Evolutionary conservation across 768 basidiomycete genomes (phyloP).

Genomic region (Leucogyrophana mollusca): DNA sequence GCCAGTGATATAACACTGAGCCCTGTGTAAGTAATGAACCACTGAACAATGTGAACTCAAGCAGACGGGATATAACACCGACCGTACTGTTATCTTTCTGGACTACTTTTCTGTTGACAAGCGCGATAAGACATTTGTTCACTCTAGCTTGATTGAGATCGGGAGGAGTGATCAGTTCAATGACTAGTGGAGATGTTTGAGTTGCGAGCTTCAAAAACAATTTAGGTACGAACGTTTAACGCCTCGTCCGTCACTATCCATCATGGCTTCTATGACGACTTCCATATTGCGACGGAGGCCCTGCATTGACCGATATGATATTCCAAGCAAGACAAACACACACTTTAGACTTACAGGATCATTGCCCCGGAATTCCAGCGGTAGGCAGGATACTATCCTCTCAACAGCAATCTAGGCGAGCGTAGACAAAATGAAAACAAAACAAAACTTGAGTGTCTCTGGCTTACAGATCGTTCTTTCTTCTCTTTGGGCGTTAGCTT

Average conservation of each 20-base stretch:
- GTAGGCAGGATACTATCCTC: conserved; percentile 70
- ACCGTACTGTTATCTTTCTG: conserved; percentile 70
- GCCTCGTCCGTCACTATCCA: conserved; percentile 60
- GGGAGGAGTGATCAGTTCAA: conserved; percentile 73
- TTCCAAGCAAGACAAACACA: not conserved
- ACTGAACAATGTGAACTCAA: not conserved
- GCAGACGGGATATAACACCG: conserved; percentile 19
- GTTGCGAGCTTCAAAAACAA: not conserved
- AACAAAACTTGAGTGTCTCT: too few species aligned
- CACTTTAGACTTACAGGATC: conserved; percentile 62
- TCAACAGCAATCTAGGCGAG: conserved; percentile 55
- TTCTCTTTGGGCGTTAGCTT: conserved; percentile 79
- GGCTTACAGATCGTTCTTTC: conserved; percentile 73
- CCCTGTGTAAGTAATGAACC: conserved; percentile 49
- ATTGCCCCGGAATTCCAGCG: conserved; percentile 87
- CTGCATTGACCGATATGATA: conserved; percentile 37
- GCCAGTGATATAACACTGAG: conserved; percentile 68
- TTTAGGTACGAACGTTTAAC: conserved; percentile 58
- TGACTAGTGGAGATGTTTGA: conserved; percentile 52
- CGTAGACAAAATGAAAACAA: too few species aligned
- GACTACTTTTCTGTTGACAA: conserved; percentile 85
- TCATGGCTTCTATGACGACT: conserved; percentile 71
- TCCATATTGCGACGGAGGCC: conserved; percentile 78
- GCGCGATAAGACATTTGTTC: conserved; percentile 90
- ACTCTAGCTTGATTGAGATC: conserved; percentile 88